Evolutionary conservation across 208 protist genomes (phyloP).

Genomic region (Trypanosomatidae sp.): DNA sequence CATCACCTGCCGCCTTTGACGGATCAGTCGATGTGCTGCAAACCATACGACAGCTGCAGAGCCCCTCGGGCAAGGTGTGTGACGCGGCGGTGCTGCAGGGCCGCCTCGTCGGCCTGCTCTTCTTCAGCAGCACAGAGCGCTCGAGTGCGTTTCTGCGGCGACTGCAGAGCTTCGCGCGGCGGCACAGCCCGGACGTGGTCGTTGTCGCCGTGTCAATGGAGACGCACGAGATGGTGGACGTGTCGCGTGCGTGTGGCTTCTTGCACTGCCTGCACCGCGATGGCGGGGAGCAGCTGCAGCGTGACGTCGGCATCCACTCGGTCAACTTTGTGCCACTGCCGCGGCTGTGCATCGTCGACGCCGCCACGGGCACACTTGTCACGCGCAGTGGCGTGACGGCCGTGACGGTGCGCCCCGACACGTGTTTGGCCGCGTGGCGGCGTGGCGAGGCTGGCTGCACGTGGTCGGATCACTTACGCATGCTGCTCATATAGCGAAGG

Average conservation of each 20-base stretch:
- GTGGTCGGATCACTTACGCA: constrained; percentile 12
- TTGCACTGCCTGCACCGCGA: constrained; percentile 64
- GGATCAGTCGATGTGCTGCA: constrained; percentile 29
- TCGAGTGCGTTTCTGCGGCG: constrained; percentile 47
- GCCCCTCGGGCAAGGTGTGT: constrained; percentile 30
- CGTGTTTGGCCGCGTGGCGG: constrained; percentile 51
- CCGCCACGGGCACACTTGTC: constrained; percentile 40
- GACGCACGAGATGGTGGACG: constrained; percentile 51
- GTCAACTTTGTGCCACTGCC: constrained; percentile 33
- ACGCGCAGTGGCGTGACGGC: constrained; percentile 52
- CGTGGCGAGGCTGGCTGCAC: constrained; percentile 16
- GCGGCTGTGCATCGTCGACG: constrained; percentile 48
- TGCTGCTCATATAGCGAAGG: not conserved
- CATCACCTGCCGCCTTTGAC: too few relatives aligned
- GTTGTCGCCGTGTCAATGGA: constrained; percentile 52
- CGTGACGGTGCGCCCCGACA: constrained; percentile 36
- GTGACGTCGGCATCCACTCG: constrained; percentile 44
- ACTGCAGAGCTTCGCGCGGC: constrained; percentile 27
- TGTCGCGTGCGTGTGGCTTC: constrained; percentile 56
- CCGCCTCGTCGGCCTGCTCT: constrained; percentile 58
- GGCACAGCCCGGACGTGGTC: constrained; percentile 54
- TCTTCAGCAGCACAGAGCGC: constrained; percentile 67
- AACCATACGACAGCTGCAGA: constrained; percentile 28
- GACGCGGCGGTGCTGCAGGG: constrained; percentile 43
- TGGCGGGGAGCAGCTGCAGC: constrained; percentile 54